These are phyloP conservation scores for Chenopodium suecicum DNA, from an alignment of 148 eudicot genomes.

Conservation along the genomic window DNA sequence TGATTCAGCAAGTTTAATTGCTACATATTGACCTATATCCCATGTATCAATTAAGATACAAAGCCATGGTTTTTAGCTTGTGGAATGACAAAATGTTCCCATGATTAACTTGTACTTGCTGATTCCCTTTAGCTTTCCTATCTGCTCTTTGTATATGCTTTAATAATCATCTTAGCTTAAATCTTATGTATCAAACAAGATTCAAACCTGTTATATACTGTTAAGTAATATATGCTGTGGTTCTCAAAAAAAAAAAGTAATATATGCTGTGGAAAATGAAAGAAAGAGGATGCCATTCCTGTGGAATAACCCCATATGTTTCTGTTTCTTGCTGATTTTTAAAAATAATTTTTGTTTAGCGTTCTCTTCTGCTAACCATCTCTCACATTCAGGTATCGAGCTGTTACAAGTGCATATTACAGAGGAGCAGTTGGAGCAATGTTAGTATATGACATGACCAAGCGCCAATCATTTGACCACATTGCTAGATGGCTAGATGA, in stretches of 20 bases:
- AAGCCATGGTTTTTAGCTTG: neutral
- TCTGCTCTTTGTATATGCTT: too few species aligned
- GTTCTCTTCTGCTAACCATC: neutral
- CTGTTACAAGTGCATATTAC: conserved; percentile 49
- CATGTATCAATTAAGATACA: neutral
- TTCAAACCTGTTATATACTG: neutral
- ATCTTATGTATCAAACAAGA: neutral
- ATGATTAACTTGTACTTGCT: too few species aligned
- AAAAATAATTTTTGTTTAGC: neutral
- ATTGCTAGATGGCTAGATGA: conserved; percentile 44
- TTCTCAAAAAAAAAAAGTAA: neutral
- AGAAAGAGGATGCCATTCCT: neutral
- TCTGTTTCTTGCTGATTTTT: too few species aligned
- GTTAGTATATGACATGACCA: conserved; percentile 45
- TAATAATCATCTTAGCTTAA: neutral
- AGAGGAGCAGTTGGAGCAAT: conserved; percentile 49
- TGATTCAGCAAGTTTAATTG: neutral
- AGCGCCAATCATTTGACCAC: conserved; percentile 42
- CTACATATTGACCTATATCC: neutral
- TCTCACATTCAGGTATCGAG: conserved; percentile 34
- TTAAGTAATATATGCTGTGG: neutral
- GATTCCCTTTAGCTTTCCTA: too few species aligned
- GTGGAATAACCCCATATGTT: neutral
- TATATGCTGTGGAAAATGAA: neutral
- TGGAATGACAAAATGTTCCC: too few species aligned